phyloP scores from a whole-genome alignment of 768 basidiomycete genomes.

The Boletus rufocinnamomeus region DNA sequence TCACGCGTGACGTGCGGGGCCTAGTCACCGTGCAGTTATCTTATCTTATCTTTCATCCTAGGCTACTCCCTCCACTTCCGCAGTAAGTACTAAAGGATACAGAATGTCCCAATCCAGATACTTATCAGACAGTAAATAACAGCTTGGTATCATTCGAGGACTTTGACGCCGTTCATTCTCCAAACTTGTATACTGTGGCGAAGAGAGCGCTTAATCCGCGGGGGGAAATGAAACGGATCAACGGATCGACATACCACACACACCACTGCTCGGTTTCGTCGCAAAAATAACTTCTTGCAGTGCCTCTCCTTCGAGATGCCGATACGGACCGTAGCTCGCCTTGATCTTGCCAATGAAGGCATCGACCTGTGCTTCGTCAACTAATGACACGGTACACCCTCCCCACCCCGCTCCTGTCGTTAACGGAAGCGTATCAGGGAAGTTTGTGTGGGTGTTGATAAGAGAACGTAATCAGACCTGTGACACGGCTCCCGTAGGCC shows the following conservation, averaged over 20 bases:
- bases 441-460: not conserved
- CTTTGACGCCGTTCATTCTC: conserved; percentile 16
- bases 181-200: conserved; percentile 32
- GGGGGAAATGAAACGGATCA: not conserved
- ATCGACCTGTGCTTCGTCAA: conserved; percentile 61
- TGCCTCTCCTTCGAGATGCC: conserved; percentile 54
- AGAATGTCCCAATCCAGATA: not conserved
- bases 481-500: conserved; percentile 81
- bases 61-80: not conserved
- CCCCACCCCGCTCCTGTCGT: conserved; percentile 84
- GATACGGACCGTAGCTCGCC: conserved; percentile 65
- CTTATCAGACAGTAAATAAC: not conserved
- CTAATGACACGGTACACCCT: conserved; percentile 83
- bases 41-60: conserved; percentile 12
- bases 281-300: conserved; percentile 75
- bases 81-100: not conserved
- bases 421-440: not conserved
- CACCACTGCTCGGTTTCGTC: conserved; percentile 80
- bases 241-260: conserved; percentile 59
- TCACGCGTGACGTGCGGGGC: not conserved
- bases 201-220: not conserved
- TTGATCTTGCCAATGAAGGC: conserved; percentile 64
- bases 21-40: not conserved
- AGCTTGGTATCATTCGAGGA: not conserved
- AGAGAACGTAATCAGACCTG: conserved; percentile 47